phyloP scores from a whole-genome alignment of 345 rosid genomes.

The Salix exigua region DNA sequence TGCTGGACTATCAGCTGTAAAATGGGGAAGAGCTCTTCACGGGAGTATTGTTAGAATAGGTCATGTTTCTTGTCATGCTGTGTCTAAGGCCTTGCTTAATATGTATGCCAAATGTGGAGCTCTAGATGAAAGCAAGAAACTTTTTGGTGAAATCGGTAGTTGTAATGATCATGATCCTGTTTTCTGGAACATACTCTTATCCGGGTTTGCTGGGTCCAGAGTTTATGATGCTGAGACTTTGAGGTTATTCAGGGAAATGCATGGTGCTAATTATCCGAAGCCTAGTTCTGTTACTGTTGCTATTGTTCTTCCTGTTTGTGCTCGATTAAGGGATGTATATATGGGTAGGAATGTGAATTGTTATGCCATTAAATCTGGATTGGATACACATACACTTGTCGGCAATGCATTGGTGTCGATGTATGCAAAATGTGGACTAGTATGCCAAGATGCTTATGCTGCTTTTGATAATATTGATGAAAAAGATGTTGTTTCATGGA shows the following conservation, averaged over 20 bases:
- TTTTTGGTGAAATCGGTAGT: slow-evolving; percentile 49
- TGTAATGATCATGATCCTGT: slow-evolving; percentile 43
- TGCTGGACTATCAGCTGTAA: slow-evolving; percentile 39
- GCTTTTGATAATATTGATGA: slow-evolving; percentile 51
- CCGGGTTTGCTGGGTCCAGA: slow-evolving; percentile 55
- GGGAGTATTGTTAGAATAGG: slow-evolving; percentile 45
- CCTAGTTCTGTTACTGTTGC: slow-evolving; percentile 62
- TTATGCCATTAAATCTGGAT: slow-evolving; percentile 49
- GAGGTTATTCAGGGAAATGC: slow-evolving; percentile 52
- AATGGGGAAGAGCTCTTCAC: slow-evolving; percentile 54
- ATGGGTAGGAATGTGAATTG: slow-evolving; percentile 56
- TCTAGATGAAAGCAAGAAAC: slow-evolving; percentile 46
- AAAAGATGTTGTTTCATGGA: slow-evolving; percentile 85
- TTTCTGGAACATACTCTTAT: slow-evolving; percentile 70
- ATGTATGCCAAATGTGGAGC: slow-evolving; percentile 69
- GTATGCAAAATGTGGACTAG: slow-evolving; percentile 69
- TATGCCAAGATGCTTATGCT: slow-evolving; percentile 44
- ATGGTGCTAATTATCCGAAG: slow-evolving; percentile 33
- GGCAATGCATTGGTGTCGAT: slow-evolving; percentile 76
- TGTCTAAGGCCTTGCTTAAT: slow-evolving; percentile 73
- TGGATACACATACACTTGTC: slow-evolving; percentile 56
- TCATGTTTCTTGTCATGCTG: slow-evolving; percentile 40
- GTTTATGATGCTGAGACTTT: slow-evolving; percentile 42
- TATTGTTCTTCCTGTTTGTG: slow-evolving; percentile 64
- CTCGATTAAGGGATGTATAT: slow-evolving; percentile 46